A percentile compares a stretch with the other conserved stretches of the same genome.
These are phyloP conservation scores for Bauhinia variegata DNA, from an alignment of 306 rosid genomes.

Conservation along the genomic window DNA sequence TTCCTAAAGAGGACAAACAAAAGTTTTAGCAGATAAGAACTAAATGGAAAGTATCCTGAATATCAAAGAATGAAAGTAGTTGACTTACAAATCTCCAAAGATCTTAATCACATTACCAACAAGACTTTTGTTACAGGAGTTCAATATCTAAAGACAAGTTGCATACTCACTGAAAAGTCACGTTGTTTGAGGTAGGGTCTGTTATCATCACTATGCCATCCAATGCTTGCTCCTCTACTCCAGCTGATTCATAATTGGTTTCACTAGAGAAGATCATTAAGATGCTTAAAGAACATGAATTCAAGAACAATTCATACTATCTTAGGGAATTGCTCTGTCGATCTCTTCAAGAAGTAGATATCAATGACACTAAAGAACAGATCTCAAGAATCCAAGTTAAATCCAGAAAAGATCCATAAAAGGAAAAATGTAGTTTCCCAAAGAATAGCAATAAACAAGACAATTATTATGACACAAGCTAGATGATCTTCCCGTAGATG, in stretches of 20 bases:
- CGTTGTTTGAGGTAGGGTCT: slow-evolving; percentile 86
- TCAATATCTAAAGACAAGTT: slow-evolving; percentile 1
- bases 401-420: too few relatives aligned
- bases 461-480: neutral
- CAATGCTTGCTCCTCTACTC: slow-evolving; percentile 86
- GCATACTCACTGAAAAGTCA: slow-evolving; percentile 67
- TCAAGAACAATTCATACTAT: neutral
- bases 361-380: too few relatives aligned
- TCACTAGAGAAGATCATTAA: slow-evolving; percentile 22
- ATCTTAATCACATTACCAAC: neutral
- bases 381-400: neutral
- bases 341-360: too few relatives aligned
- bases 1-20: neutral
- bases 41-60: neutral
- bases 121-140: slow-evolving; percentile 4
- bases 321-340: neutral
- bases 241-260: slow-evolving; percentile 58
- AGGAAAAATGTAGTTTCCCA: neutral
- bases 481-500: neutral
- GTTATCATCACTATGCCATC: slow-evolving; percentile 97
- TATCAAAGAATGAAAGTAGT: neutral
- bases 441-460: neutral
- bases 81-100: neutral
- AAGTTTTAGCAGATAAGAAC: neutral
- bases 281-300: neutral